Conservation (phyloP, 176 grass and related monocot genomes). For the Pontederia crassipes region DNA sequence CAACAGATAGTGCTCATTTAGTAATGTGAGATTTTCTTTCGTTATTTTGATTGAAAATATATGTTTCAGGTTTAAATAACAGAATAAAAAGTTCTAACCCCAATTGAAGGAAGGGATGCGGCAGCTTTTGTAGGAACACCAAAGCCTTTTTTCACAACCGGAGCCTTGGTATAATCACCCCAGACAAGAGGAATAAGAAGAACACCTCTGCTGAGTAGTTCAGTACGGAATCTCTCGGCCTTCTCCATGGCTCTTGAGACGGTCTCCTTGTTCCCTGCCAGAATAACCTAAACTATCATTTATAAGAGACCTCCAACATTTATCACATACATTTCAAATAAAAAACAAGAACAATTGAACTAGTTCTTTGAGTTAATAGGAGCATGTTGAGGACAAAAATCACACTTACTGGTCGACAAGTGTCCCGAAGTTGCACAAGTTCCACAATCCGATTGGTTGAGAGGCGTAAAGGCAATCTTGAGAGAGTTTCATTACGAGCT, state of each 20-base stretch:
- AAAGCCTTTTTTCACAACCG: constrained; percentile 50
- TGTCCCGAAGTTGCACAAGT: constrained; percentile 81
- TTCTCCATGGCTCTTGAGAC: constrained; percentile 64
- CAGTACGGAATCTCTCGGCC: constrained; percentile 74
- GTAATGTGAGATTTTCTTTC: no score
- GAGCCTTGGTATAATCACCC: constrained; percentile 55
- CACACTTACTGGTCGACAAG: constrained; percentile 83
- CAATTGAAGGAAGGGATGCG: constrained; percentile 49
- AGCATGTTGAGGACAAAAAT: constrained; percentile 10
- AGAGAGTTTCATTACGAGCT: constrained; percentile 79
- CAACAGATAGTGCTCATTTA: no score
- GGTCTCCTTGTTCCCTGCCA: constrained; percentile 75
- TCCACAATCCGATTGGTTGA: constrained; percentile 77
- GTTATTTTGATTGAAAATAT: neutral
- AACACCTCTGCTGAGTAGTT: constrained; percentile 69
- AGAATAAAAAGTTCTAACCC: constrained; percentile 34
- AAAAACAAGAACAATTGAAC: neutral
- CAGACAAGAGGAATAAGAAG: constrained; percentile 90
- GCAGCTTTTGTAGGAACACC: constrained; percentile 18
- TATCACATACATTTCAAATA: neutral
- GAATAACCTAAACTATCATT: constrained; percentile 75
- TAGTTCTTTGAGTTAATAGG: neutral
- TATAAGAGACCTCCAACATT: constrained; percentile 25
- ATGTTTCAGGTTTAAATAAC: constrained; percentile 21
- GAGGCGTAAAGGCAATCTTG: constrained; percentile 79